Conservation (phyloP, 495 filamentous ascomycete genomes). For the Penicillium dipodomyicola region DNA sequence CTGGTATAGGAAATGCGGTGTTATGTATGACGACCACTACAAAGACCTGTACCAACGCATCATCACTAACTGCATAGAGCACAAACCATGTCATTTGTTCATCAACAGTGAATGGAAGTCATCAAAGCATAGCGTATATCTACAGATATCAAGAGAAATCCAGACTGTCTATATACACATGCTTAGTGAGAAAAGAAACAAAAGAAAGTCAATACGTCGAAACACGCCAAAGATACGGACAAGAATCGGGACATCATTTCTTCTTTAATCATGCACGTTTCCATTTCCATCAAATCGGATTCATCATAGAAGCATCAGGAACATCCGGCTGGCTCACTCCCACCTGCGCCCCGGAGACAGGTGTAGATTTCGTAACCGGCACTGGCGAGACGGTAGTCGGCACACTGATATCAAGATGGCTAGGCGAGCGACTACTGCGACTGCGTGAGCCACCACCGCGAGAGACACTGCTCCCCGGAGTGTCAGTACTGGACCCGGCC, state of each 20-base stretch:
- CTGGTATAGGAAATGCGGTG: not conserved
- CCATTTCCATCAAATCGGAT: constrained; percentile 38
- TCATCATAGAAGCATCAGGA: constrained; percentile 41
- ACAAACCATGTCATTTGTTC: not conserved
- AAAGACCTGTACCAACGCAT: not conserved
- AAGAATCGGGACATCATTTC: constrained; percentile 8
- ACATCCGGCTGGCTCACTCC: constrained; percentile 28
- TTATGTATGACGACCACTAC: not conserved
- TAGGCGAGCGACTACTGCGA: constrained; percentile 34
- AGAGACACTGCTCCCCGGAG: constrained; percentile 21
- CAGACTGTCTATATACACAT: constrained; percentile 3
- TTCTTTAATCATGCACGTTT: constrained; percentile 11
- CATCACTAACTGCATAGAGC: not conserved
- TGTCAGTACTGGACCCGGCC: constrained; percentile 32
- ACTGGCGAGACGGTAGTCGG: constrained; percentile 28
- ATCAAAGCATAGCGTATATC: not conserved
- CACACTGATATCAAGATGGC: constrained; percentile 26
- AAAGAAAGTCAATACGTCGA: not conserved
- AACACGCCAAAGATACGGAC: not conserved
- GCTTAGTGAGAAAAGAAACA: not conserved
- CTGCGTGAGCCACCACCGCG: constrained; percentile 34
- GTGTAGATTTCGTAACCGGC: constrained; percentile 25
- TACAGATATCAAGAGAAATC: not conserved
- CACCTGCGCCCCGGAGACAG: constrained; percentile 6
- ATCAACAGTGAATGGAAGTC: not conserved